phyloP scores from a whole-genome alignment of 148 eudicot genomes.

The Hydrangea macrophylla region DNA sequence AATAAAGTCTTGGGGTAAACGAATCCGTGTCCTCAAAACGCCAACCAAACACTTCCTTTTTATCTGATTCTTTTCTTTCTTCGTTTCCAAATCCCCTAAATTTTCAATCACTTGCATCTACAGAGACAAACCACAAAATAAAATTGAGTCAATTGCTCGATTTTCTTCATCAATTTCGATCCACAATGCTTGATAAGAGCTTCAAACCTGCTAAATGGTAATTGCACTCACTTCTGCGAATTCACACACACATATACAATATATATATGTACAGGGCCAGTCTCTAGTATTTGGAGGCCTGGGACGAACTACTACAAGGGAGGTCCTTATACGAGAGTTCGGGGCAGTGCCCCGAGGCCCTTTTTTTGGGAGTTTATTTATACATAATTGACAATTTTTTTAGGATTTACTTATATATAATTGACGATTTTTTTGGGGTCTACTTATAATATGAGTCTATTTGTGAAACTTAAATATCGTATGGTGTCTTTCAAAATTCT shows the following conservation, averaged over 20 bases:
- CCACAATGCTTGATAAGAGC: constrained; percentile 61
- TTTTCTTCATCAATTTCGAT: neutral
- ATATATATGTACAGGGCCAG: too few species aligned
- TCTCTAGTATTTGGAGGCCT: too few species aligned
- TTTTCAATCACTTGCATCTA: neutral
- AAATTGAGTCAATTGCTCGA: neutral
- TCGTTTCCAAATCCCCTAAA: neutral
- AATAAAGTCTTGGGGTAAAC: neutral
- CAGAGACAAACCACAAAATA: neutral
- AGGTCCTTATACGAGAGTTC: too few species aligned
- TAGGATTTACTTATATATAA: too few species aligned
- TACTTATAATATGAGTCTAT: too few species aligned
- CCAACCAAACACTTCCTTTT: neutral
- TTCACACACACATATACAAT: neutral
- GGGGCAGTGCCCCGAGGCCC: too few species aligned
- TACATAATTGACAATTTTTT: too few species aligned
- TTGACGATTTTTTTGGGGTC: too few species aligned
- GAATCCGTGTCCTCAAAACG: neutral
- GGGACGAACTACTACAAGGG: too few species aligned
- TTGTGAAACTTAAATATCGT: too few species aligned
- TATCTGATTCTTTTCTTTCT: neutral
- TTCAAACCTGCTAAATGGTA: constrained; percentile 96
- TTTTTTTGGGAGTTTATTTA: too few species aligned
- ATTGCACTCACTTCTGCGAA: neutral
- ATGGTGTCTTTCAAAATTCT: too few species aligned